A percentile compares a stretch with the other conserved stretches of the same genome.
Conservation (phyloP, 805 yeast genomes). For the Saturnispora silvae region DNA sequence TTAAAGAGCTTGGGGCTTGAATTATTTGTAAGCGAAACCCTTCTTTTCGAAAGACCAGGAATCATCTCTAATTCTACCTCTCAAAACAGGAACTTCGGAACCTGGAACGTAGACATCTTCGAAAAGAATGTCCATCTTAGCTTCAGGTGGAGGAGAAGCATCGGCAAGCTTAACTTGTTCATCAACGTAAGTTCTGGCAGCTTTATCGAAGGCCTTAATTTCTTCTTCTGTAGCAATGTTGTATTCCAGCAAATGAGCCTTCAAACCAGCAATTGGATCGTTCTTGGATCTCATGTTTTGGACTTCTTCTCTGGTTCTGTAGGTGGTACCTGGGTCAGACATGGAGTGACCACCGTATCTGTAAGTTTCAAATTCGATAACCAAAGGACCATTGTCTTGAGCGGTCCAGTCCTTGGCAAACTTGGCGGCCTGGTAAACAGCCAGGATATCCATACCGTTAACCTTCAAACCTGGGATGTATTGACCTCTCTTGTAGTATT, state of each 20-base stretch:
- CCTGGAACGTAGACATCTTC: conserved; percentile 97
- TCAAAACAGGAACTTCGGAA: conserved; percentile 78
- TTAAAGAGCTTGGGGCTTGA: not conserved
- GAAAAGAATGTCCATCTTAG: conserved; percentile 85
- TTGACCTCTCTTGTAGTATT: conserved; percentile 98
- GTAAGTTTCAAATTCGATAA: conserved; percentile 94
- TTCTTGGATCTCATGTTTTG: conserved; percentile 98
- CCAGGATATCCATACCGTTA: conserved; percentile 97
- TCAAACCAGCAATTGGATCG: conserved; percentile 95
- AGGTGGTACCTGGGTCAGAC: conserved; percentile 99
- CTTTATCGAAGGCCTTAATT: conserved; percentile 89
- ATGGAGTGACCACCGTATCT: conserved; percentile 99
- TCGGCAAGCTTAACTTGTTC: conserved; percentile 92
- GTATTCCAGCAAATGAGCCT: conserved; percentile 72
- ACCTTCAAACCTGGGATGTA: conserved; percentile 97
- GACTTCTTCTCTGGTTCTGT: conserved; percentile 99
- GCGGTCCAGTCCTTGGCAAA: conserved; percentile 95
- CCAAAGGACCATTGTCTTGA: conserved; percentile 91
- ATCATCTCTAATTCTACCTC: conserved; percentile 96
- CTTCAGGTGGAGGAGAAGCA: conserved; percentile 90
- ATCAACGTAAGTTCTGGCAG: conserved; percentile 90
- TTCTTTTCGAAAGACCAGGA: conserved; percentile 52
- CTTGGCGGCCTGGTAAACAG: conserved; percentile 90
- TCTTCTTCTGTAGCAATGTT: conserved; percentile 89
- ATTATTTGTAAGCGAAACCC: conserved; percentile 30